Conservation (phyloP, 108 stramenopile genomes). For the Aurantiochytrium sp. region DNA sequence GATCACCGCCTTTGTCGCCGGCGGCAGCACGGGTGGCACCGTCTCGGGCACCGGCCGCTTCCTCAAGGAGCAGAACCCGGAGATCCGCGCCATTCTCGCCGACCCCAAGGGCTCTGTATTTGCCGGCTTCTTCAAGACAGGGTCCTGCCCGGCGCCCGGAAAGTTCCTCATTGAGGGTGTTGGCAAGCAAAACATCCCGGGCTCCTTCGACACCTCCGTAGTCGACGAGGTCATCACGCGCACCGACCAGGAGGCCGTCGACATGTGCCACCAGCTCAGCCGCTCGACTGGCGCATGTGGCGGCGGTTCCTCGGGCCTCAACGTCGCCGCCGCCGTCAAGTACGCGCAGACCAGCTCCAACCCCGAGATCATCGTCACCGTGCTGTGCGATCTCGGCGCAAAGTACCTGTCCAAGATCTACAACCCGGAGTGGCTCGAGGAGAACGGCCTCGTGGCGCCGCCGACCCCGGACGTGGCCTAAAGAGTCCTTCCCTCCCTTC, state of each 20-base stretch:
- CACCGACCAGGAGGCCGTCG: conserved; percentile 28
- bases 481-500: neutral
- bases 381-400: conserved; percentile 30
- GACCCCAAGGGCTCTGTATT: conserved; percentile 22
- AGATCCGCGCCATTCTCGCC: conserved; percentile 51
- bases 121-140: neutral
- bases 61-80: conserved; percentile 64
- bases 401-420: conserved; percentile 38
- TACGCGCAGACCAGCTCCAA: neutral
- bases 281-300: neutral
- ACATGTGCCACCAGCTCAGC: neutral
- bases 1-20: conserved; percentile 61
- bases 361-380: neutral
- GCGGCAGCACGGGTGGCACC: conserved; percentile 71
- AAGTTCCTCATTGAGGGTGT: conserved; percentile 33
- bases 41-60: conserved; percentile 70
- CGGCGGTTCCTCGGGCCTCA: conserved; percentile 32
- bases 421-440: conserved; percentile 32
- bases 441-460: conserved; percentile 31
- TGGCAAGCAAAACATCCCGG: conserved; percentile 30
- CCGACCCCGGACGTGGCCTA: neutral
- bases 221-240: conserved; percentile 3
- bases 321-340: neutral
- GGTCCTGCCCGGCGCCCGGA: conserved; percentile 30
- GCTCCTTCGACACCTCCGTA: conserved; percentile 15